Base-by-base conservation (phyloP, 345 rosid species). In the Lenwebbia sp. region DNA sequence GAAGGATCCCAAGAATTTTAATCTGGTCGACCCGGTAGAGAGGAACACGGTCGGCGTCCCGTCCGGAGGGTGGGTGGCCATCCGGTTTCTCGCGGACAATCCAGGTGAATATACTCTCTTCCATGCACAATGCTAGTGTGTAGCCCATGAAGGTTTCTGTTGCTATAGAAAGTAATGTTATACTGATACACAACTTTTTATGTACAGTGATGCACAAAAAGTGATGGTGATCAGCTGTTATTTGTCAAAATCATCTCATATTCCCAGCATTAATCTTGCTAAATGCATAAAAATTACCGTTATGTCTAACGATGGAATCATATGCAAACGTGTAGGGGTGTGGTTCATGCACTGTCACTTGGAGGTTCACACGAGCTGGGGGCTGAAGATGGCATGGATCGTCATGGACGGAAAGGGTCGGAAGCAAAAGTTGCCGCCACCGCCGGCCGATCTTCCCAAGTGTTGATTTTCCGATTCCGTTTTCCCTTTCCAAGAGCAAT, bases 301-400 rank as follows among this genome's bases (percentile, higher is more conserved):
- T 17, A 30, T 30, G 5, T 65, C 41, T 65, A 65, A 15, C 17
- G 40, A 62, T 14, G 75, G 40, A 62, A 15, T 65, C 23, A 30
- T 15, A 5, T 37, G 47, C 47, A 13, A 33, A 70, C 8, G 41
- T 37, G 88, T 51, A 90, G 92, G 91, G 0, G 90, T 87, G 41
- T 92, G 94, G 95, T 92, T 92, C 86, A 91, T 91, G 93, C 94
- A 93, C 23, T 92, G 94, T 81, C 92, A 93, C 87, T 53, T 91
- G 75, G 92, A 92, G 83, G 92, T 93, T 26, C 94, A 91, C 87
- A 91, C 93, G 5, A 91, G 93, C 87, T 92, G 94, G 94, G 95
- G 94, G 5, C 86, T 93, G 88, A 92, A 92, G 87, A 92, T 93
- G 94, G 93, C 90, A 13, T 93, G 93, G 94, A 41, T 92, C 56